Conservation (phyloP, 352 stramenopile genomes). For the Pythium aristosporum region DNA sequence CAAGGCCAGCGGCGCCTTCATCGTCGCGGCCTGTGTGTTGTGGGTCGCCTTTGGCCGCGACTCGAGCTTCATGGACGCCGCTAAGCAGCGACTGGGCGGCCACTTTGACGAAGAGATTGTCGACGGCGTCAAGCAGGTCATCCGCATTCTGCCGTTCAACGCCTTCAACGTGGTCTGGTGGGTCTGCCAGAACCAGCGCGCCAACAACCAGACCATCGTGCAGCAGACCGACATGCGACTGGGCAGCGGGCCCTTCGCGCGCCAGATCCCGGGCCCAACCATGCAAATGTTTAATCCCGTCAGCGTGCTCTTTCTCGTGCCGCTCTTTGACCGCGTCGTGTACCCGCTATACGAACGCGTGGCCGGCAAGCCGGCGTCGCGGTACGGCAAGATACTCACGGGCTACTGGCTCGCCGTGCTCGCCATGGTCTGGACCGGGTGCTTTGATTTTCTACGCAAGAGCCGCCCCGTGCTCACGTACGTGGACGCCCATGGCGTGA, state of each 20-base stretch:
- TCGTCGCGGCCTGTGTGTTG: constrained; percentile 37
- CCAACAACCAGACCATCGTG: constrained; percentile 69
- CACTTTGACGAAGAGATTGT: constrained; percentile 39
- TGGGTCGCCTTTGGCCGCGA: constrained; percentile 52
- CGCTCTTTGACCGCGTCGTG: constrained; percentile 36
- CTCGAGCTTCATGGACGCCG: constrained; percentile 44
- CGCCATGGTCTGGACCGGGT: constrained; percentile 27
- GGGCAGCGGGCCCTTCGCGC: constrained; percentile 21
- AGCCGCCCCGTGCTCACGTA: constrained; percentile 24
- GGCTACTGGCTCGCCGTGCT: constrained; percentile 18
- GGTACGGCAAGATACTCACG: constrained; percentile 25
- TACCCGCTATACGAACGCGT: constrained; percentile 44
- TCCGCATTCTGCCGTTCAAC: constrained; percentile 54
- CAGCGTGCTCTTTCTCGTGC: constrained; percentile 38
- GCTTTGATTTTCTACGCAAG: constrained; percentile 24
- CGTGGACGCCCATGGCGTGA: constrained; percentile 17
- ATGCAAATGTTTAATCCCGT: constrained; percentile 51
- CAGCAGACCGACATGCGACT: constrained; percentile 61
- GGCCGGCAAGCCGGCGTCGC: constrained; percentile 37
- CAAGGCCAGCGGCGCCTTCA: constrained; percentile 7
- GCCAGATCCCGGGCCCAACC: constrained; percentile 47
- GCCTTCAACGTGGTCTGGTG: constrained; percentile 66
- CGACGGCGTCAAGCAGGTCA: constrained; percentile 54
- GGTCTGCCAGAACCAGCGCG: constrained; percentile 63
- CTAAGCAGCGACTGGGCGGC: constrained; percentile 41